phyloP scores from a whole-genome alignment of 176 grass and related monocot species.

The Luzula sylvatica region DNA sequence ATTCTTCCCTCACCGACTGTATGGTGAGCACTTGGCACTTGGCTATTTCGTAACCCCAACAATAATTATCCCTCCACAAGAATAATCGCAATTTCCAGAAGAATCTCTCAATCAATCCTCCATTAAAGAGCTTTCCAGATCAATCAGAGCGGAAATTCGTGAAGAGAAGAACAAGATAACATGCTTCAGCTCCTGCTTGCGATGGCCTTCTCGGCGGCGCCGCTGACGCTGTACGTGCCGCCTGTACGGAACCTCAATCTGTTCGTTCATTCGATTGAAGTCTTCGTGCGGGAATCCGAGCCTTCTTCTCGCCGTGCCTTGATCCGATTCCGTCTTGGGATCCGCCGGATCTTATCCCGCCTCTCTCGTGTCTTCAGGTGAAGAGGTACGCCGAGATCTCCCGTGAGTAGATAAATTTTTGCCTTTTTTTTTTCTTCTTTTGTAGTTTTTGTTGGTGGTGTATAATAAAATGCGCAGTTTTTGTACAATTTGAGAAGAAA shows the following conservation, averaged over 20 bases:
- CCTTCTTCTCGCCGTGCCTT: constrained; percentile 49
- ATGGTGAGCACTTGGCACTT: too few species aligned
- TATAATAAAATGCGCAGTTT: constrained; percentile 8
- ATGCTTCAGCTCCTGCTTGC: constrained; percentile 84
- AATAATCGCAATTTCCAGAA: too few species aligned
- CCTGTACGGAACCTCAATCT: constrained; percentile 73
- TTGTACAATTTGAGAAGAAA: not conserved
- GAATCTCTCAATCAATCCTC: too few species aligned
- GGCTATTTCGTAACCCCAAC: too few species aligned
- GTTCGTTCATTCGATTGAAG: constrained; percentile 69
- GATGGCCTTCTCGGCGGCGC: constrained; percentile 80
- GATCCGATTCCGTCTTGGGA: constrained; percentile 38
- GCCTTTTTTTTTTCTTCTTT: not conserved
- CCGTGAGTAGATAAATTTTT: not conserved
- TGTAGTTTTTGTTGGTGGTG: constrained; percentile 14
- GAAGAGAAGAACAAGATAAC: too few species aligned
- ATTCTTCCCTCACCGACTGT: too few species aligned
- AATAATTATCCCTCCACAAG: too few species aligned
- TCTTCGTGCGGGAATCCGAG: constrained; percentile 40
- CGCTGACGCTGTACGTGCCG: constrained; percentile 83
- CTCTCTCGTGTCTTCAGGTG: constrained; percentile 44
- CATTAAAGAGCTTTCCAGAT: too few species aligned
- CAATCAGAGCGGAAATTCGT: too few species aligned
- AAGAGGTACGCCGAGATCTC: not conserved
- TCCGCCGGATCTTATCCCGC: constrained; percentile 40